A percentile compares a stretch with the other conserved stretches of the same genome.
These are phyloP conservation scores for Tylopilus balloui DNA, from an alignment of 768 basidiomycete species.

Conservation along the genomic window DNA sequence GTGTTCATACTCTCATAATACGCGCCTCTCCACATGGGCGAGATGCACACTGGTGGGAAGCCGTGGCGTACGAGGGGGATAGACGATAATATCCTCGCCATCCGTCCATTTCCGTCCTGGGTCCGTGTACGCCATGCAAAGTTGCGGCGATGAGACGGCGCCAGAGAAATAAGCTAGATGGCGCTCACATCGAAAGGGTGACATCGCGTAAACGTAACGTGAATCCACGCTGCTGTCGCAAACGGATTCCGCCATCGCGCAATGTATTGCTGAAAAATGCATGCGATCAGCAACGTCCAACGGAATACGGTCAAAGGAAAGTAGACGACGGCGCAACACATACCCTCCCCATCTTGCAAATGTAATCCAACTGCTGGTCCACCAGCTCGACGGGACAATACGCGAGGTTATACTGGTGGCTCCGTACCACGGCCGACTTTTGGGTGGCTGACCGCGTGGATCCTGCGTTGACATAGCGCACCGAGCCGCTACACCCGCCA, in stretches of 20 bases:
- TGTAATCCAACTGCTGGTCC: constrained; percentile 32
- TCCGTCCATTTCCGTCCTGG: constrained; percentile 35
- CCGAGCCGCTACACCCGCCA: not conserved
- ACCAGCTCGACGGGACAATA: constrained; percentile 29
- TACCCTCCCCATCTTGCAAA: constrained; percentile 34
- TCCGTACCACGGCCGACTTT: constrained; percentile 29
- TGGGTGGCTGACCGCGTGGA: constrained; percentile 27
- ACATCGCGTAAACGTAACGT: constrained; percentile 32
- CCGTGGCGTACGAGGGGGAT: constrained; percentile 33
- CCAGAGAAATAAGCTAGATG: not conserved
- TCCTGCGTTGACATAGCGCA: constrained; percentile 31
- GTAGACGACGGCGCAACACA: not conserved
- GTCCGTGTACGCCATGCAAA: not conserved
- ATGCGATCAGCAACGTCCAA: not conserved
- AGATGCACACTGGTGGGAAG: constrained; percentile 30
- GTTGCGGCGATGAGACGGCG: not conserved
- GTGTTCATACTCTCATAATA: constrained; percentile 34
- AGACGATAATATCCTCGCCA: constrained; percentile 33
- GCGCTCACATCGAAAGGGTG: constrained; percentile 33
- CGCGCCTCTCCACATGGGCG: constrained; percentile 17
- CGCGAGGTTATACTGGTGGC: constrained; percentile 32
- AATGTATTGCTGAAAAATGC: constrained; percentile 30
- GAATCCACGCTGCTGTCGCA: constrained; percentile 35
- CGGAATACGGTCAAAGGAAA: not conserved
- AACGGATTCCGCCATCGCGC: constrained; percentile 36